Evolutionary conservation across 169 alveolate species (phyloP), one percentile per base, ranked within the genome.

Genomic region (Plasmodium coatneyi): DNA sequence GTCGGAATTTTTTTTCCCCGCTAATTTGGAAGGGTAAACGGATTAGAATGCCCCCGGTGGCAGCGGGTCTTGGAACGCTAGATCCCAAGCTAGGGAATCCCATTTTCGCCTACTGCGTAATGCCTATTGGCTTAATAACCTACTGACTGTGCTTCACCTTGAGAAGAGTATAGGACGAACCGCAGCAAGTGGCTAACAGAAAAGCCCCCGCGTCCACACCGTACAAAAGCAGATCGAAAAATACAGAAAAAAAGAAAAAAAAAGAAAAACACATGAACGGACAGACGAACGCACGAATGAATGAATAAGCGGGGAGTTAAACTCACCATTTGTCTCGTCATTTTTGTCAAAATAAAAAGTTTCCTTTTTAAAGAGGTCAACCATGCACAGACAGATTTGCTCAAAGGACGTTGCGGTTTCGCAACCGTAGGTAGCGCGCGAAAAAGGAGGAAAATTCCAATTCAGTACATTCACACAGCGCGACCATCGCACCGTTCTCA

Each of bases 351-450:
- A 80, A 41, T 30, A 4, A 80, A 39, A 32, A 46, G 16, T 12
- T 46, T 46, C 39, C 52, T 52, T 81, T 81, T 81, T 41, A 56
- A 54, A 52, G 89, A 56, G 36, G 22, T 14, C n/a, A 81, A 81
- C 41, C 60, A 28, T 56, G 71, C 22, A 10, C 32, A 54, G 22
- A 25, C 41, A 10, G 43, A 9, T 22, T 19, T 30, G 19, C 28
- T 54, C 10, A 52, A 52, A 6, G 25, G 32, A 32, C 54, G 43
- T n/a, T 32, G 54, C 28, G 54, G 22, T 32, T 34, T 74, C 25
- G 36, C 82, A 34, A 25, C 54, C 30, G 30, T 22, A 66, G 39
- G 76, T 25, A 66, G 3, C 76, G 1, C 30, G 36, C 30, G 41
- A 19, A 66, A 22, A 28, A n/a, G n/a, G n/a, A 66, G 36, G 22